Percentiles rank a stretch among this genome's conserved stretches.
Conservation (phyloP, 768 basidiomycete genomes). For the Suillus cothurnatus region DNA sequence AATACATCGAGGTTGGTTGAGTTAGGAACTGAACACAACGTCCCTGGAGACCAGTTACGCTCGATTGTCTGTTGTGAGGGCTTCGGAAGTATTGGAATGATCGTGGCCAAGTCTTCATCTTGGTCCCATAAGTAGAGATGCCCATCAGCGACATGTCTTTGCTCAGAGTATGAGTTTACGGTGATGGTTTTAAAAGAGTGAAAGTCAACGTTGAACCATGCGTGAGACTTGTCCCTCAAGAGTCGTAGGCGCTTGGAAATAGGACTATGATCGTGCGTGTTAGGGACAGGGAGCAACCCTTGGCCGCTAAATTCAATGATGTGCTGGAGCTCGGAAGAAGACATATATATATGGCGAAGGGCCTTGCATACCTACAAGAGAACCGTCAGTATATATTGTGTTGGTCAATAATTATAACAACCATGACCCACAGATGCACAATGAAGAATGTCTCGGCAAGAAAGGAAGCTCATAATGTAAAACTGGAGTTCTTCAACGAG, state of each 20-base stretch:
- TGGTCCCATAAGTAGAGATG: not conserved
- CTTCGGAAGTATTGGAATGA: not conserved
- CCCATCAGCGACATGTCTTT: not conserved
- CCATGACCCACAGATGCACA: not conserved
- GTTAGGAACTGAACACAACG: not conserved
- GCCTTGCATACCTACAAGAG: not conserved
- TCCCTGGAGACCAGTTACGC: not conserved
- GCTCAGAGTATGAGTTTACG: not conserved
- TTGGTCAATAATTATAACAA: no score
- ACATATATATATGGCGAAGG: not conserved
- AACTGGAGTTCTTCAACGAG: not conserved
- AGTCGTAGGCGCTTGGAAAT: not conserved
- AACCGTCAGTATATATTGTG: not conserved
- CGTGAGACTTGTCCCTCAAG: not conserved
- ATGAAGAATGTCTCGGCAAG: not conserved
- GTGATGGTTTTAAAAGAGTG: not conserved
- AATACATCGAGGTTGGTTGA: not conserved
- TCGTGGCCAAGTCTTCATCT: not conserved
- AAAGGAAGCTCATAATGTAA: not conserved
- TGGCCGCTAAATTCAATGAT: not conserved
- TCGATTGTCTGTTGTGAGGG: not conserved
- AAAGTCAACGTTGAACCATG: not conserved
- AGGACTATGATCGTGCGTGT: not conserved
- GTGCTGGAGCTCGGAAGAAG: not conserved
- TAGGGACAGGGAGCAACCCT: not conserved